These are phyloP conservation scores for Silene uniflora DNA, from an alignment of 148 eudicot species.

Conservation along the genomic window DNA sequence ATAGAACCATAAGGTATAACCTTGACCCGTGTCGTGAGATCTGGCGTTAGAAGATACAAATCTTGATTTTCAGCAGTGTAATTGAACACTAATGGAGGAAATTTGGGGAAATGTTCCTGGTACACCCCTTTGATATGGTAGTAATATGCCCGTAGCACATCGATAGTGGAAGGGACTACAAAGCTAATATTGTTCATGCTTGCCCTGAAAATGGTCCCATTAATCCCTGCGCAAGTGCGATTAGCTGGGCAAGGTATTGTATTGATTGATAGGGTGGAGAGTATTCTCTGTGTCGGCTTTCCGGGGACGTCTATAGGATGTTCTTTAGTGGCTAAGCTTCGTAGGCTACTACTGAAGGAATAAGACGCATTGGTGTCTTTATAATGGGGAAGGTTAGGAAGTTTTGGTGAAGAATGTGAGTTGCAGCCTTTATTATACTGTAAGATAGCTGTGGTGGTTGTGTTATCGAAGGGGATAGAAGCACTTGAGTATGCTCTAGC, in stretches of 20 bases:
- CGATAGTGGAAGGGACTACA: conserved; percentile 21
- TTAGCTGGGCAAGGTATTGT: conserved; percentile 19
- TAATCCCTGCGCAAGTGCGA: conserved; percentile 29
- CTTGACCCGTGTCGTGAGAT: conserved; percentile 23
- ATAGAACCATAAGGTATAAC: conserved; percentile 23
- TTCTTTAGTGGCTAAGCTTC: conserved; percentile 27
- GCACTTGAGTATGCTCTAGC: conserved; percentile 30
- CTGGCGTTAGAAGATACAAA: conserved; percentile 17
- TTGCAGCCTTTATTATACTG: conserved; percentile 11
- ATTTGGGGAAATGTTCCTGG: conserved; percentile 17
- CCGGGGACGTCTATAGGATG: conserved; percentile 27
- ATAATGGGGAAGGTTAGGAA: conserved; percentile 27
- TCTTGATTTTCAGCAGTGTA: conserved; percentile 29
- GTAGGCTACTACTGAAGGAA: conserved; percentile 26
- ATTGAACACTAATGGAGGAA: conserved; percentile 28
- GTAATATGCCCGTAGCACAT: conserved; percentile 33
- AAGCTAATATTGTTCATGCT: conserved; percentile 35
- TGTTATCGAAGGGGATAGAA: conserved; percentile 19
- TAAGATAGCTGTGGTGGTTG: conserved; percentile 34
- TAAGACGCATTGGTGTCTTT: conserved; percentile 34
- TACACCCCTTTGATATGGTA: conserved; percentile 31
- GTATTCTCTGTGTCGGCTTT: conserved; percentile 7
- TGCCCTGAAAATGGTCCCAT: conserved; percentile 26
- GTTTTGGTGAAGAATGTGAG: not conserved
- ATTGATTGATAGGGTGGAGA: conserved; percentile 29